Evolutionary conservation across 495 filamentous ascomycete species (phyloP), one percentile per base, ranked within the genome.

Genomic region (Daldinia bambusicola): DNA sequence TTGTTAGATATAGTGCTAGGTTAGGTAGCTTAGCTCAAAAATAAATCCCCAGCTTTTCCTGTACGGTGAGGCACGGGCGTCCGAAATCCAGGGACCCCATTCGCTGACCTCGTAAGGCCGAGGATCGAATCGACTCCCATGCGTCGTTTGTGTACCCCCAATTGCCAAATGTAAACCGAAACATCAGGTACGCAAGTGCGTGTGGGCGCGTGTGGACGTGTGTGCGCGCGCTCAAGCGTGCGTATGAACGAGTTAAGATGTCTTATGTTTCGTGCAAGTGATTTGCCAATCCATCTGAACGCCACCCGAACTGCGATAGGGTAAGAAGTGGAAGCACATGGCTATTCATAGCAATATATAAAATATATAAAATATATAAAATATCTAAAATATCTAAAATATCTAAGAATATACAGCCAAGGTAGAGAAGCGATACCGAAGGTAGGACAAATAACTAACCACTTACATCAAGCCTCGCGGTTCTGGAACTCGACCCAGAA

Each of bases 251-350:
- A 43, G 40, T 43, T 18, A 6, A 20, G 41, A 45, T 45, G 41
- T 2, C 41, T 10, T 10, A 10, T 48, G 16, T 22, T 48, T 1
- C 18, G 9, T 18, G 10, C 7, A 22, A 4, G 43, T 48, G 43
- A 48, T 48, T 48, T 48, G 43, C 9, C 18, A 48, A 48, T 48
- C 18, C 43, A 22, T 48, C 43, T 18, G 43, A 48, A 45, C 16
- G 7, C 16, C 7, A 36, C 6, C 34, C 5, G 34, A 36, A 36
- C n/a, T n/a, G n/a, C 6, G 34, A 10, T 6, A 36, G 34, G 0
- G 34, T 7, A 10, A 36, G 34, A 36, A 5, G 34, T 6, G 34
- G 34, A 5, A 36, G 9, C 6, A 36, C 6, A 36, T 48, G 43
- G 43, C 43, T 48, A 48, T 22, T 48, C 43, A 22, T 48, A 48